These are phyloP conservation scores for Silene conica DNA, from an alignment of 148 eudicot species.

Conservation along the genomic window DNA sequence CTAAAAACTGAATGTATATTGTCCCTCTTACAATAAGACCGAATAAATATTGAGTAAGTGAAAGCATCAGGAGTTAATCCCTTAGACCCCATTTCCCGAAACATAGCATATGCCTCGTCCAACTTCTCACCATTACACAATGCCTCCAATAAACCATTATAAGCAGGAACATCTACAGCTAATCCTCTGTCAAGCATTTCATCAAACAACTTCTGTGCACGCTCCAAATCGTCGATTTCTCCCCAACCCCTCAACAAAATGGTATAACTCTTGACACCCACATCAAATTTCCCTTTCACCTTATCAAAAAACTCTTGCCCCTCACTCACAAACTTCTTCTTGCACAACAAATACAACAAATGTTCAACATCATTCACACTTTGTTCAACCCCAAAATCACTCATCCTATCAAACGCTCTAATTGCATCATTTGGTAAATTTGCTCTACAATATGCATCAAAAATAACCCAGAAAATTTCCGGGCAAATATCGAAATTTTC, in stretches of 20 bases:
- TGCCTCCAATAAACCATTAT: conserved; percentile 59
- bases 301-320: conserved; percentile 67
- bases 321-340: conserved; percentile 34
- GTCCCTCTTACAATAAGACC: conserved; percentile 54
- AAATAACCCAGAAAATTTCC: conserved; percentile 60
- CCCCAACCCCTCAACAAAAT: conserved; percentile 77
- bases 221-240: conserved; percentile 37
- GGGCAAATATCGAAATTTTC: conserved; percentile 33
- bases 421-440: conserved; percentile 65
- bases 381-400: conserved; percentile 55
- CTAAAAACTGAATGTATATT: conserved; percentile 55
- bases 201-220: conserved; percentile 57
- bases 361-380: conserved; percentile 52
- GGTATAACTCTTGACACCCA: conserved; percentile 50
- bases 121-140: conserved; percentile 59
- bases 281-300: conserved; percentile 35
- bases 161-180: conserved; percentile 62
- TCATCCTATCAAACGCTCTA: conserved; percentile 60
- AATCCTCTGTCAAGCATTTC: conserved; percentile 72
- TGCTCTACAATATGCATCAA: conserved; percentile 63
- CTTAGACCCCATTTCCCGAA: conserved; percentile 44
- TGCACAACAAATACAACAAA: conserved; percentile 58
- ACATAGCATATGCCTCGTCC: conserved; percentile 58
- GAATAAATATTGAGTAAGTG: conserved; percentile 72
- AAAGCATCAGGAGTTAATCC: conserved; percentile 66